A percentile compares a stretch with the other conserved stretches of the same genome.
These are phyloP conservation scores for Plasmopara viticola DNA, from an alignment of 352 stramenopile species.

Conservation along the genomic window DNA sequence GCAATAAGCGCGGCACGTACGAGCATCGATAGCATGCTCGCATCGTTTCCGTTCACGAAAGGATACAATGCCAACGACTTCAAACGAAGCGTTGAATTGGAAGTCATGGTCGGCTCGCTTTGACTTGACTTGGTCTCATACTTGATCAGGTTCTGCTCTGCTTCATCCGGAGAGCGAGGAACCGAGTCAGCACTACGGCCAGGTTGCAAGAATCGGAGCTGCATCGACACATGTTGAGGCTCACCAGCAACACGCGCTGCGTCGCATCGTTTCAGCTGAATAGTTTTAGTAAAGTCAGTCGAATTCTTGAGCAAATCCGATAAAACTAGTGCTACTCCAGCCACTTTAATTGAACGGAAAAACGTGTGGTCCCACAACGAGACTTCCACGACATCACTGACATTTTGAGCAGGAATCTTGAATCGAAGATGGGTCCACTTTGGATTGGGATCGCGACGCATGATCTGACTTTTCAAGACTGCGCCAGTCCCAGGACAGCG, in stretches of 20 bases:
- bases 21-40: conserved; percentile 33
- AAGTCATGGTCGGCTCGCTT: not conserved
- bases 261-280: conserved; percentile 48
- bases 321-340: conserved; percentile 33
- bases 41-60: conserved; percentile 20
- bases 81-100: conserved; percentile 10
- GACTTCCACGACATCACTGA: conserved; percentile 41
- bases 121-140: conserved; percentile 13
- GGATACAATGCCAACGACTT: conserved; percentile 31
- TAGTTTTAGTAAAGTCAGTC: conserved; percentile 28
- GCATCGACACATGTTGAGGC: conserved; percentile 33
- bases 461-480: conserved; percentile 44
- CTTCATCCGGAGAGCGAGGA: conserved; percentile 20
- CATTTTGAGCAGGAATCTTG: conserved; percentile 28
- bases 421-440: conserved; percentile 39
- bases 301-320: conserved; percentile 40
- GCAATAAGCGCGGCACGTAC: conserved; percentile 29
- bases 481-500: conserved; percentile 23
- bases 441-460: conserved; percentile 33
- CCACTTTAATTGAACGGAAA: conserved; percentile 56
- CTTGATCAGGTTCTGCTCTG: conserved; percentile 10
- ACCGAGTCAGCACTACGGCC: conserved; percentile 11
- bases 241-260: conserved; percentile 15
- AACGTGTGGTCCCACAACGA: conserved; percentile 62
- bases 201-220: conserved; percentile 27